These are phyloP conservation scores for Psilocybe cubensis DNA, from an alignment of 768 basidiomycete genomes.

Conservation along the genomic window DNA sequence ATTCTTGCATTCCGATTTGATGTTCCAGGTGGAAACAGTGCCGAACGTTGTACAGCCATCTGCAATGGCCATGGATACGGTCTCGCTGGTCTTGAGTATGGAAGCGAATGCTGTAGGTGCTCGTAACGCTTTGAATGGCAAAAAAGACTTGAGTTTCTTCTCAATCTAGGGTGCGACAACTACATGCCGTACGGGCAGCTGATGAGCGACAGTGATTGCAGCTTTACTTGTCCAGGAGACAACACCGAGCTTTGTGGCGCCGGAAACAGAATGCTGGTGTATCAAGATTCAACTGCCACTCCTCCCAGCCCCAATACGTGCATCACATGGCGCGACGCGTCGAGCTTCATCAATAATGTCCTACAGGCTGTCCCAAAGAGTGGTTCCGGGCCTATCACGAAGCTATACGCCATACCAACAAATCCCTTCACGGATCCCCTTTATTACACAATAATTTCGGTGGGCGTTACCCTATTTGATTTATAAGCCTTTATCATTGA, in stretches of 20 bases:
- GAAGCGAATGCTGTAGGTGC: conserved; percentile 16
- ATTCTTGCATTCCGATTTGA: conserved; percentile 13
- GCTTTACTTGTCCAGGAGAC: conserved; percentile 48
- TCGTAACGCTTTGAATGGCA: background rate
- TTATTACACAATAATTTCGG: conserved; percentile 23
- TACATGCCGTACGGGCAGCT: conserved; percentile 15
- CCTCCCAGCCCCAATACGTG: background rate
- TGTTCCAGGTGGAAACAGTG: conserved; percentile 13
- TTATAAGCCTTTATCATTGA: background rate
- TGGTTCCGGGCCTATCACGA: conserved; percentile 5
- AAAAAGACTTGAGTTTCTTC: background rate
- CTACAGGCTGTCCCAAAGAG: conserved; percentile 16
- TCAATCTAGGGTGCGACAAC: conserved; percentile 46
- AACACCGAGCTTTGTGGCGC: conserved; percentile 48
- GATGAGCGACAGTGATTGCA: conserved; percentile 35
- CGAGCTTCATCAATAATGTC: conserved; percentile 14
- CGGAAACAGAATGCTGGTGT: conserved; percentile 46
- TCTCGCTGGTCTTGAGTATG: conserved; percentile 8
- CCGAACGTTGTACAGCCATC: conserved; percentile 14
- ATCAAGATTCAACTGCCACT: conserved; percentile 36
- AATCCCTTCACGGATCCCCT: conserved; percentile 20
- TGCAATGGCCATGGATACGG: conserved; percentile 28
- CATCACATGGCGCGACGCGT: background rate
- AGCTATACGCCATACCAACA: conserved; percentile 17
- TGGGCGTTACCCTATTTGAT: conserved; percentile 1